Evolutionary conservation across 129 eudicot species (phyloP).

Genomic region (Ambrosia trifida): DNA sequence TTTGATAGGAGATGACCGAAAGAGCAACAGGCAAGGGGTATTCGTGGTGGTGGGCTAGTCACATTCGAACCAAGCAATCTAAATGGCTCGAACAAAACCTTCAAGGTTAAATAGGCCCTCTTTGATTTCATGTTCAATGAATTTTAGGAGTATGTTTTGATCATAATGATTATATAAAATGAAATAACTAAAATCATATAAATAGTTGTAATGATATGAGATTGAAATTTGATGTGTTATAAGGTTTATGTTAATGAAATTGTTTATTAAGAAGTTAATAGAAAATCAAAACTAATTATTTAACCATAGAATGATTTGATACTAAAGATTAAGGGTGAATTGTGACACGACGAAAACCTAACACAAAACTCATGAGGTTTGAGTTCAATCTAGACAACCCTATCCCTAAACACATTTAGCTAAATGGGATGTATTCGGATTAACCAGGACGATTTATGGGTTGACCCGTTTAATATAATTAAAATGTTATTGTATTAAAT

Average conservation of each 20-base stretch:
- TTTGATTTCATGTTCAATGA: neutral
- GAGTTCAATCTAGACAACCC: too few species aligned
- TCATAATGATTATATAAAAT: neutral
- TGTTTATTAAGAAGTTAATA: neutral
- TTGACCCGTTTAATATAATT: too few species aligned
- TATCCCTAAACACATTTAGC: too few species aligned
- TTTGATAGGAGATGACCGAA: conserved; percentile 56
- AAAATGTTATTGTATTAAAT: too few species aligned
- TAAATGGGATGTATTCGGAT: too few species aligned
- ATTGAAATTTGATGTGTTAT: too few species aligned
- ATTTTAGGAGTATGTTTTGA: too few species aligned
- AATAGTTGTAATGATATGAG: neutral
- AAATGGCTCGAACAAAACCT: conserved; percentile 91
- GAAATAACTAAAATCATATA: neutral
- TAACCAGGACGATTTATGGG: too few species aligned
- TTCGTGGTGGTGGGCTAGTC: conserved; percentile 98
- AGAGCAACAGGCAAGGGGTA: conserved; percentile 79
- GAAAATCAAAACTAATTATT: neutral
- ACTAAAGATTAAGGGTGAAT: neutral
- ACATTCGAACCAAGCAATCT: conserved; percentile 82
- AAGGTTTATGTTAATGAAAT: neutral
- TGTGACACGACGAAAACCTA: too few species aligned
- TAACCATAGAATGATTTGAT: neutral
- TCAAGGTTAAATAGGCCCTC: conserved; percentile 44
- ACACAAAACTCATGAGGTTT: too few species aligned